Base-by-base conservation (phyloP, 371 early-diverging fungal species). In the Chytridiales sp. region DNA sequence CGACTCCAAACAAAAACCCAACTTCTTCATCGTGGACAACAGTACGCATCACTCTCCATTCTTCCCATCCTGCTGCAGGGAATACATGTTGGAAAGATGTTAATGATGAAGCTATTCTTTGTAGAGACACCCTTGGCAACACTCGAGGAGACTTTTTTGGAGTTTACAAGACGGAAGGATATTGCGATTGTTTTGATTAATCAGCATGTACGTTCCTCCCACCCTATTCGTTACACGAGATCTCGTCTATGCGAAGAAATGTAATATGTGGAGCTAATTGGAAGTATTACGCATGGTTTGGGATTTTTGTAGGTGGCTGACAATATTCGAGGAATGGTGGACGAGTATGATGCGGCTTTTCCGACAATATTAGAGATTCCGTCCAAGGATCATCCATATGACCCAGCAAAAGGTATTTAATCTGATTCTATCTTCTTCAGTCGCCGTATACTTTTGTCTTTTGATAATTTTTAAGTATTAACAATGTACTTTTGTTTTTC, bases 361-460 rank as follows among this genome's bases (percentile, higher is more conserved):
- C 99, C 99, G 9, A 91, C 97, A 9, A 82, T 98, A 15, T 85
- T 98, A 55, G 99, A 98, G 73, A 95, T 98, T 64, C 99, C 99
- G 58, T 95, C 95, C 51, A 98, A 98, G 80, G 98, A 98, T 71
- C 93, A 95, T 70, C 99, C 98, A 34, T 98, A 97, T 73, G 81
- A 78, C 66, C 74, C 77, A 21, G 65, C 73, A 67, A 77, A 76
- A 63, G 72, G 58, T 64, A 27, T 46, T 5, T 24, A 27, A 17
- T 29, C 41, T 17, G 36, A 32, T 30, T 4, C 47, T 17, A 6
- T 19, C 27, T n/a, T 50, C 11, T 36, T 4, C 21, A 51, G 36
- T 15, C 19, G 35, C 27, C 51, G 17, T 32, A 46, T 11, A n/a
- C 40, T 55, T 21, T 30, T 55, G 43, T 32, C 8, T 31, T 9